Percentiles rank a stretch among this genome's conserved stretches.
These are phyloP conservation scores for Paecilomyces sp. DNA, from an alignment of 2,329 filamentous ascomycete species.

Conservation along the genomic window DNA sequence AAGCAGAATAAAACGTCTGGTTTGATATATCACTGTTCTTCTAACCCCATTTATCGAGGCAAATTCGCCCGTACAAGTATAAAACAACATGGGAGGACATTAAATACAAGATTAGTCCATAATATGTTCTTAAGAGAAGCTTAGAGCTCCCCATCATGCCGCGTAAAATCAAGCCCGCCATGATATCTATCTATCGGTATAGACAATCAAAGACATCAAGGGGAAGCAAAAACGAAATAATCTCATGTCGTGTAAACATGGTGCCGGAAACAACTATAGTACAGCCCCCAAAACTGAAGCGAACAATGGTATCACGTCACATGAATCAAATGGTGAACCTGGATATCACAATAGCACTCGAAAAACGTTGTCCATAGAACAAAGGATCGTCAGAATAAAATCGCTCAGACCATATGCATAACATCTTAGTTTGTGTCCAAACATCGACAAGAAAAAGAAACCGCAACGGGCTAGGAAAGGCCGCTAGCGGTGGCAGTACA, in stretches of 20 bases:
- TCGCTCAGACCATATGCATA: neutral
- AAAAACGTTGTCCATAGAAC: neutral
- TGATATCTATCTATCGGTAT: neutral
- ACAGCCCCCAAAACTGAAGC: neutral
- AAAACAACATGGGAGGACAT: neutral
- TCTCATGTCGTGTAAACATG: neutral
- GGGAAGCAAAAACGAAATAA: neutral
- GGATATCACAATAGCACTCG: neutral
- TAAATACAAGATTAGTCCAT: neutral
- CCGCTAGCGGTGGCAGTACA: neutral
- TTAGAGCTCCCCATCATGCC: neutral
- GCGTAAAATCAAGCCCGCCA: neutral
- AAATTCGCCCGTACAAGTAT: neutral
- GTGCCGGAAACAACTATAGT: neutral
- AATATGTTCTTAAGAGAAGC: neutral
- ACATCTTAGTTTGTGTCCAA: neutral
- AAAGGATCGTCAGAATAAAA: neutral
- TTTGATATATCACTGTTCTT: neutral
- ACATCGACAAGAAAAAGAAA: neutral
- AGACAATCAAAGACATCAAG: conserved; percentile 3
- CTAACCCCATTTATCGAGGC: neutral
- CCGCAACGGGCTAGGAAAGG: neutral
- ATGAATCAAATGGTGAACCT: neutral
- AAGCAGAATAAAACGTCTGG: neutral
- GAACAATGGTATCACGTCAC: neutral